Evolutionary conservation across 1,139 yeast species (phyloP), one percentile per base, ranked within the genome.

Genomic region (Hyphopichia buzzinii): DNA sequence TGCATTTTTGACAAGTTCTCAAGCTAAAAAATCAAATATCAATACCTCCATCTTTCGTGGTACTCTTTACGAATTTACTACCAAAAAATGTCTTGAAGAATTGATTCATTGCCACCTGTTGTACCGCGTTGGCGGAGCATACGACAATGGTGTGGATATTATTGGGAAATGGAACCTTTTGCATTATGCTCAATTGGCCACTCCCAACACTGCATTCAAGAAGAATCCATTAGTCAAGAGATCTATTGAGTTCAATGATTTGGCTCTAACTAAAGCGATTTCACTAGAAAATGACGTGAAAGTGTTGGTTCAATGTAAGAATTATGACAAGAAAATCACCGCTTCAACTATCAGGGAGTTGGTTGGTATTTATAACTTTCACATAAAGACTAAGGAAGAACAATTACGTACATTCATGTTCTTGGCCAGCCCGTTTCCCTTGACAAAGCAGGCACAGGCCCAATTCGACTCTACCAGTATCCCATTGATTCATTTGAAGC

Each of bases 91-190:
- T 44, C 58, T 83, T 2, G 57, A 64, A 36, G 39, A 58, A 2
- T 54, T 64, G 33, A 57, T 81, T 21, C 49, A 63, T 16, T 68
- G 80, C 43, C 69, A 67, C 38, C 67, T 72, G 38, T 35, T 70
- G 30, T 35, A 53, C 4, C 53, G 68, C 19, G 54, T 57, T 4
- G 95, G 95, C 2, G 92, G 94, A 0, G 67, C 86, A 0, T 75
- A 76, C 42, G 95, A 86, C 51, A 74, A 77, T 35, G 95, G 95
- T 0, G 69, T 84, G 4, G 95, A 86, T 54, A 62, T 85, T 1
- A 59, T 71, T 11, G 87, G 86, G 0, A 62, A 62, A 31, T 81
- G 88, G 88, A 66, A 77, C 39, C 51, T 81, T 19, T 19, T 19
- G 23, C 23, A 19, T 19, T 19, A 19, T 10, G 23, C 23, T 19